phyloP scores from a whole-genome alignment of 805 yeast genomes.

The Pichia phayaonensis region DNA sequence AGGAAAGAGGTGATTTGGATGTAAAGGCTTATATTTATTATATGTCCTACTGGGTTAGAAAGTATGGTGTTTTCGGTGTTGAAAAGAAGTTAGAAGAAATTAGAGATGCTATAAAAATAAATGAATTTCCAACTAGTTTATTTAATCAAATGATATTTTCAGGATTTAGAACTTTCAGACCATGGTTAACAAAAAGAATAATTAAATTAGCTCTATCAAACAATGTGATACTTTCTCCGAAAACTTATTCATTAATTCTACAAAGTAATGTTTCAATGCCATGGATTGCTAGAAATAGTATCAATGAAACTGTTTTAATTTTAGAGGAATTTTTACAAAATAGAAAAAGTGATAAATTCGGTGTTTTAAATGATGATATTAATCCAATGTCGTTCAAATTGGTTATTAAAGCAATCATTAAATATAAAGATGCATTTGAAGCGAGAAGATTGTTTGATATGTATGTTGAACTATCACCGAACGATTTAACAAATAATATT shows the following conservation, averaged over 20 bases:
- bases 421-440: constrained; percentile 13
- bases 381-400: constrained; percentile 21
- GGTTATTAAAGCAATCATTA: constrained; percentile 16
- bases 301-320: constrained; percentile 15
- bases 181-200: constrained; percentile 16
- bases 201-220: constrained; percentile 15
- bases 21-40: constrained; percentile 15
- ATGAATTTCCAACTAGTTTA: constrained; percentile 15
- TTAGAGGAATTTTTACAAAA: constrained; percentile 20
- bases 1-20: constrained; percentile 7
- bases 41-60: constrained; percentile 18
- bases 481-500: constrained; percentile 22
- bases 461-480: constrained; percentile 19
- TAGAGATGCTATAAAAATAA: constrained; percentile 2
- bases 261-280: constrained; percentile 16
- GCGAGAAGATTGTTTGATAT: constrained; percentile 25
- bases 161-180: constrained; percentile 13
- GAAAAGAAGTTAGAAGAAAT: constrained; percentile 14
- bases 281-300: constrained; percentile 12
- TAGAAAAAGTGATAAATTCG: constrained; percentile 16
- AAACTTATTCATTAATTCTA: constrained; percentile 24
- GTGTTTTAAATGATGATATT: constrained; percentile 19
- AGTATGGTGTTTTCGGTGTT: constrained; percentile 12
- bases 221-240: constrained; percentile 14
- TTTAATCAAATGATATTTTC: constrained; percentile 24